A percentile compares a stretch with the other conserved stretches of the same genome.
These are phyloP conservation scores for Symbiodinium natans DNA, from an alignment of 73 alveolate genomes.

Conservation along the genomic window DNA sequence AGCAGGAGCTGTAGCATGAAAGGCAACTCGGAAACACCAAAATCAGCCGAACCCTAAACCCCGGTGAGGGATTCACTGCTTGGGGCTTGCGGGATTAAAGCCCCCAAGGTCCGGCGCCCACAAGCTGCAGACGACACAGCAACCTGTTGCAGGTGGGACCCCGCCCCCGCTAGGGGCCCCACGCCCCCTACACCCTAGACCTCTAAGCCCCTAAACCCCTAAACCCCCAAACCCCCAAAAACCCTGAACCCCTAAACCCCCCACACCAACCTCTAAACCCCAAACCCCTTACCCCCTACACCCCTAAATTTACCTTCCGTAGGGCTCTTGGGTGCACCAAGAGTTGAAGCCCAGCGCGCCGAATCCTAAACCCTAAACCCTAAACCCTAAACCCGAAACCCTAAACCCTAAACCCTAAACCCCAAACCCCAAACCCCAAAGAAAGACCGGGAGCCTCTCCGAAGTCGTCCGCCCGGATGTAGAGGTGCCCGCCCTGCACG, in stretches of 20 bases:
- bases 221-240: too few species aligned
- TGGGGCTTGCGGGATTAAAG: neutral
- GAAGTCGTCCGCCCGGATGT: constrained; percentile 90
- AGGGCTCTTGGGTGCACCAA: too few species aligned
- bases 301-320: neutral
- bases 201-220: too few species aligned
- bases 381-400: neutral
- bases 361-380: neutral
- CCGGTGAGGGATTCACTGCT: too few species aligned
- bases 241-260: too few species aligned
- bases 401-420: neutral
- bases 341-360: neutral
- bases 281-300: neutral
- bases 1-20: too few species aligned
- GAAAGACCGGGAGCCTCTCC: neutral
- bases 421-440: neutral
- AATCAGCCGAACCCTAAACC: neutral
- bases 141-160: too few species aligned
- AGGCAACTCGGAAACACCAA: neutral
- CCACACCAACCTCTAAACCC: neutral
- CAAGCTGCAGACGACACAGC: too few species aligned
- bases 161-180: too few species aligned
- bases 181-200: too few species aligned
- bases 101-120: too few species aligned
- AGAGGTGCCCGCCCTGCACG: constrained; percentile 79